Base-by-base conservation (phyloP, 2,329 filamentous ascomycete species). In the Orbilia quercus region DNA sequence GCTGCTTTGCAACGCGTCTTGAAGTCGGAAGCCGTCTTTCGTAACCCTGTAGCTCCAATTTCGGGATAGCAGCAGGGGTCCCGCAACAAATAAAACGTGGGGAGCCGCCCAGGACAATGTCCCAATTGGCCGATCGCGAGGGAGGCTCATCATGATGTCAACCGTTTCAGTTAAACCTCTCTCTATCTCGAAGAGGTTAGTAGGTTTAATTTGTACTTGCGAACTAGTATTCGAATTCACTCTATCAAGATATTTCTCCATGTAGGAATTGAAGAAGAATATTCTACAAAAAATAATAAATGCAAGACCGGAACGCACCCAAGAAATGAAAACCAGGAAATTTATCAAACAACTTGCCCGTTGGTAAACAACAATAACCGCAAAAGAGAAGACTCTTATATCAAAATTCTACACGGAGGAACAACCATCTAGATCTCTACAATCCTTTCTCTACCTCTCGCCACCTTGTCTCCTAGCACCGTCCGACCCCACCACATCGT, bases 401-500 rank as follows among this genome's bases (percentile, higher is more conserved):
- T 40, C 36, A 16, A 14, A 40, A 40, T 16, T 40, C 36, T 16
- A 12, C 9, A 4, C 5, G n/a, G n/a, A n/a, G n/a, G n/a, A n/a
- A n/a, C n/a, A n/a, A n/a, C n/a, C 9, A 40, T 16, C 5, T 12
- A n/a, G n/a, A n/a, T n/a, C n/a, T 14, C 36, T 40, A 5, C 36
- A 40, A 40, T 40, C n/a, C 11, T 12, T 40, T 12, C 14, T 40
- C 36, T 18, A 54, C 31, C 34, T 40, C 7, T 16, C 34, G 23
- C 50, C 50, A 54, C 34, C 18, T 7, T 25, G 23, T n/a, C 34
- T 22, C 22, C 51, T 57, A 31, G 58, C 67, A 2, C 42, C 60
- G 14, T 54, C 69, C 48, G 54, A 20, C 53, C 59, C 55, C 22
- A 47, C 16, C 12, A 40, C 22, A 25, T 72, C 76, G 42, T 73